Percentiles rank a stretch among this genome's conserved stretches.
Evolutionary conservation across 2,329 filamentous ascomycete species (phyloP).

Genomic region (Colletotrichum paranaense): DNA sequence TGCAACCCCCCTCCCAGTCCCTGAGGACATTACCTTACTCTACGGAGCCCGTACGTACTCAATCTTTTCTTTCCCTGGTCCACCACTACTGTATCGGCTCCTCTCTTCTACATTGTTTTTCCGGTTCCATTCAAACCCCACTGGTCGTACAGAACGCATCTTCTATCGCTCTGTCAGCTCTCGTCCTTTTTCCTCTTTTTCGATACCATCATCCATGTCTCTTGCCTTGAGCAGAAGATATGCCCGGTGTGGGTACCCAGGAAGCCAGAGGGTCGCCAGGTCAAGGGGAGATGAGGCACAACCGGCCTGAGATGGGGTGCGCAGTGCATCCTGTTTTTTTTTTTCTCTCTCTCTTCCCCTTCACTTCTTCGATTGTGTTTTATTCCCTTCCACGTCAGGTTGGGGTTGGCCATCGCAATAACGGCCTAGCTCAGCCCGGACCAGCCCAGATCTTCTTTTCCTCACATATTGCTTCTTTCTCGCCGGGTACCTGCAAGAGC

Average conservation of each 20-base stretch:
- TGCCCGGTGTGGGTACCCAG: neutral
- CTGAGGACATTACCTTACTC: too few relatives aligned
- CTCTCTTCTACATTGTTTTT: slow-evolving; percentile 7
- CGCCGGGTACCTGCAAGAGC: neutral
- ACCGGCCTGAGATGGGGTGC: neutral
- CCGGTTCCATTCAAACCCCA: neutral
- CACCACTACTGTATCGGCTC: neutral
- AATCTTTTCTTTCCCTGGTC: neutral
- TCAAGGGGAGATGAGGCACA: neutral
- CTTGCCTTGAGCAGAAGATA: neutral
- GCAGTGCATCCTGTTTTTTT: neutral
- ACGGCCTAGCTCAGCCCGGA: slow-evolving; percentile 17
- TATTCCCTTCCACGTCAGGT: neutral
- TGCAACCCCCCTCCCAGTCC: neutral
- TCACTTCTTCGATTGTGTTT: neutral
- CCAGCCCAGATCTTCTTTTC: slow-evolving; percentile 11
- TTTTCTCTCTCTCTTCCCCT: neutral
- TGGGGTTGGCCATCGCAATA: slow-evolving; percentile 19
- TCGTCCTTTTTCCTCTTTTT: neutral
- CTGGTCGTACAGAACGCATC: slow-evolving; percentile 23
- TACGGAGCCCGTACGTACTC: neutral
- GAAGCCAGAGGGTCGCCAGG: neutral
- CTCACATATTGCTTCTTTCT: slow-evolving; percentile 9
- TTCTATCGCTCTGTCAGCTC: slow-evolving; percentile 6
- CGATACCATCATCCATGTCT: neutral